Evolutionary conservation across 495 filamentous ascomycete genomes (phyloP).

Genomic region (Jackrogersella minutella): DNA sequence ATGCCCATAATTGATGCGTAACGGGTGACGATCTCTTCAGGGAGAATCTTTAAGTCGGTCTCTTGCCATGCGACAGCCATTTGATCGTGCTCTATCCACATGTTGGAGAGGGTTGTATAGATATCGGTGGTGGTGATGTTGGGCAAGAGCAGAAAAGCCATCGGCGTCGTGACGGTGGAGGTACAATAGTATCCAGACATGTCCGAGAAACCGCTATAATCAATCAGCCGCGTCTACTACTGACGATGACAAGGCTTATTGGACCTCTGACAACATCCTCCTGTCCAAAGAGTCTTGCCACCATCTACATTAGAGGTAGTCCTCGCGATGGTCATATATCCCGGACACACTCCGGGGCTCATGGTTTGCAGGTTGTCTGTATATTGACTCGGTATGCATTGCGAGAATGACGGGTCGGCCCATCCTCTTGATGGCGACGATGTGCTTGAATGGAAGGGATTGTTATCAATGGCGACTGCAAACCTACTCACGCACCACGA

Average conservation of each 20-base stretch:
- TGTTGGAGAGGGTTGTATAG: slow-evolving; percentile 38
- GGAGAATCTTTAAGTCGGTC: slow-evolving; percentile 27
- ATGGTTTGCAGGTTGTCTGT: slow-evolving; percentile 24
- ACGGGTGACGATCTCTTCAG: slow-evolving; percentile 14
- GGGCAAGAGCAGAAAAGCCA: slow-evolving; percentile 37
- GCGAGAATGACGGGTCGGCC: slow-evolving; percentile 39
- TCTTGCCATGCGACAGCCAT: slow-evolving; percentile 38
- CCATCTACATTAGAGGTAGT: not conserved
- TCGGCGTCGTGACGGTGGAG: slow-evolving; percentile 34
- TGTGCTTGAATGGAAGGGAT: slow-evolving; percentile 29
- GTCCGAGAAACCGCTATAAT: slow-evolving; percentile 32
- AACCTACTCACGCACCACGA: slow-evolving; percentile 37
- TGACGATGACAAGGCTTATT: not conserved
- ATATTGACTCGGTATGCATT: slow-evolving; percentile 38
- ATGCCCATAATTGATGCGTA: slow-evolving; percentile 38
- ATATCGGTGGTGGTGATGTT: slow-evolving; percentile 39
- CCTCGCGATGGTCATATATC: slow-evolving; percentile 36
- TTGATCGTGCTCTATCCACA: slow-evolving; percentile 37
- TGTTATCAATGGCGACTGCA: slow-evolving; percentile 32
- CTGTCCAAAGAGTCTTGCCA: slow-evolving; percentile 26
- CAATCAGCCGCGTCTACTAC: not conserved
- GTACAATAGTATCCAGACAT: slow-evolving; percentile 32
- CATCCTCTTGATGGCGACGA: slow-evolving; percentile 35
- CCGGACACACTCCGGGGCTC: slow-evolving; percentile 39
- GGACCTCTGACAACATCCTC: slow-evolving; percentile 41